phyloP scores from a whole-genome alignment of 306 rosid species.

The Cajanus cajan region DNA sequence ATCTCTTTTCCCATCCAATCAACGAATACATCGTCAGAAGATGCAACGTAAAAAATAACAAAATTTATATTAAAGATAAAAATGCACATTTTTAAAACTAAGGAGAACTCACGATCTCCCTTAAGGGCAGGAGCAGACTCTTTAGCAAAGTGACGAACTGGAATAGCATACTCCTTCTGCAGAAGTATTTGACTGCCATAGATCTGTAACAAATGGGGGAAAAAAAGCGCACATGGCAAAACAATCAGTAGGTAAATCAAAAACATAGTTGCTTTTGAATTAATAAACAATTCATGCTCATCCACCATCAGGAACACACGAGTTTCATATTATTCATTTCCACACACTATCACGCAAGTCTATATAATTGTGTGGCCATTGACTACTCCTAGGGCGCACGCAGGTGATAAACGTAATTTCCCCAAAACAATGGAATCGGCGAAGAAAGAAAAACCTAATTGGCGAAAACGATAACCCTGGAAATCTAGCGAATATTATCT shows the following conservation, averaged over 20 bases:
- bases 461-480: background rate
- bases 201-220: constrained; percentile 40
- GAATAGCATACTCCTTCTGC: constrained; percentile 64
- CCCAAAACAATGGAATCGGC: background rate
- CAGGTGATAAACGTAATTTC: background rate
- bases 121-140: constrained; percentile 63
- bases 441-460: constrained; percentile 14
- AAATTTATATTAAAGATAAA: background rate
- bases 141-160: constrained; percentile 76
- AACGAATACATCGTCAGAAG: constrained; percentile 27
- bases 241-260: background rate
- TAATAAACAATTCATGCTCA: background rate
- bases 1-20: constrained; percentile 56
- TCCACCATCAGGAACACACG: background rate
- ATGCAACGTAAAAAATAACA: constrained; percentile 1
- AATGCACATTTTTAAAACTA: background rate
- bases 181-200: constrained; percentile 58
- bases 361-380: background rate
- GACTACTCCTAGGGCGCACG: background rate
- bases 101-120: constrained; percentile 78
- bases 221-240: background rate
- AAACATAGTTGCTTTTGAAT: background rate
- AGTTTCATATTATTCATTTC: background rate
- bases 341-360: background rate
- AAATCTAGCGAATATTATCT: background rate